Evolutionary conservation across 2,329 filamentous ascomycete species (phyloP).

Genomic region (Pleomassaria siparia): DNA sequence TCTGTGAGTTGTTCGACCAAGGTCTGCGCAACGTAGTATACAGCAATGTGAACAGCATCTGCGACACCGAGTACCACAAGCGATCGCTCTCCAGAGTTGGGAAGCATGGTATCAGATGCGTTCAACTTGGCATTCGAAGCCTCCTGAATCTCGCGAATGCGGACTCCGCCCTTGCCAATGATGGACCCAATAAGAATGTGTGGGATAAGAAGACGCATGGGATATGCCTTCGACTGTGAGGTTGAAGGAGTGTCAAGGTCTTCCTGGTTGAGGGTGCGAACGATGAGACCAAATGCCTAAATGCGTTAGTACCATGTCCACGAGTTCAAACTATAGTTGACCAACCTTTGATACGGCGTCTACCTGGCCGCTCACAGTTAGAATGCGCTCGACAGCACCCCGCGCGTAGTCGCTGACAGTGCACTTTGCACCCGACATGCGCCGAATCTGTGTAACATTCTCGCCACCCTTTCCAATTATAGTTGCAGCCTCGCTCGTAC

Average conservation of each 20-base stretch:
- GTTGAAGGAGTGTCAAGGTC: conserved; percentile 84
- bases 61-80: conserved; percentile 96
- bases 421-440: conserved; percentile 94
- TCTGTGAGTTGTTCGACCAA: conserved; percentile 96
- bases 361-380: conserved; percentile 94
- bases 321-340: conserved; percentile 30
- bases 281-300: conserved; percentile 94
- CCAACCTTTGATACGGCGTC: conserved; percentile 94
- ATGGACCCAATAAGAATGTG: conserved; percentile 98
- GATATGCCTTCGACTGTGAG: conserved; percentile 94
- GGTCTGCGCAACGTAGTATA: conserved; percentile 98
- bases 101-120: conserved; percentile 91
- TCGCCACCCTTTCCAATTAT: conserved; percentile 98
- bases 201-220: conserved; percentile 89
- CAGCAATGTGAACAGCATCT: conserved; percentile 97
- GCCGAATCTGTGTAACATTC: conserved; percentile 96
- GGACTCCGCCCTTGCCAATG: conserved; percentile 93
- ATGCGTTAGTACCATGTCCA: conserved; percentile 10
- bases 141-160: conserved; percentile 98
- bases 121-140: conserved; percentile 95
- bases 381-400: conserved; percentile 93
- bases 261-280: conserved; percentile 97
- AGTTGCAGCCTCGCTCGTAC: conserved; percentile 94
- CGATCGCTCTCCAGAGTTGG: conserved; percentile 94
- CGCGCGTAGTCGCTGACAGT: conserved; percentile 98